Conservation (phyloP, 495 filamentous ascomycete genomes). For the Hypoxylon cercidicola region DNA sequence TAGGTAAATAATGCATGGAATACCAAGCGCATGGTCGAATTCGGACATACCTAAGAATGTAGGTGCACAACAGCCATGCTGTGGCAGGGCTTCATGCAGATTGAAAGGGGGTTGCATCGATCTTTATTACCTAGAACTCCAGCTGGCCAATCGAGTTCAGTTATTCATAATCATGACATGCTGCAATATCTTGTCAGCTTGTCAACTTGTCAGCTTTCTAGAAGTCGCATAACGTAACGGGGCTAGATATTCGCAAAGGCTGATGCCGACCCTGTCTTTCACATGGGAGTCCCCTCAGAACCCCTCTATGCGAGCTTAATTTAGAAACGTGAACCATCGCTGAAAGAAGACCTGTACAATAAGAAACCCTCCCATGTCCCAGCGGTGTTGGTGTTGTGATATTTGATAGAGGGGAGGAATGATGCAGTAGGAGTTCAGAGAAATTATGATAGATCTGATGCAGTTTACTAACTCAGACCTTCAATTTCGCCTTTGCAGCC, state of each 20-base stretch:
- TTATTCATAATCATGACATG: conserved; percentile 1
- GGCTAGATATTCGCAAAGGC: conserved; percentile 2
- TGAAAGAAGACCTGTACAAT: not conserved
- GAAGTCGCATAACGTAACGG: conserved; percentile 18
- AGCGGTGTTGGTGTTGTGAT: conserved; percentile 31
- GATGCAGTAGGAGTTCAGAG: conserved; percentile 18
- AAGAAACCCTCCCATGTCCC: conserved; percentile 2
- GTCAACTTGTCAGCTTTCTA: conserved; percentile 12
- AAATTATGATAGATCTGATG: conserved; percentile 37
- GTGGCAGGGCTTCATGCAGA: conserved; percentile 24
- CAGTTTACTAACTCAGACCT: conserved; percentile 16
- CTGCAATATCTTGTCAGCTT: not conserved
- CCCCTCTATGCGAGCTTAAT: conserved; percentile 25
- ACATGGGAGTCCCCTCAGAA: conserved; percentile 12
- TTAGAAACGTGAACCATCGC: conserved; percentile 19
- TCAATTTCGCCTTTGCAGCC: conserved; percentile 31
- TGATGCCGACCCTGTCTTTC: conserved; percentile 19
- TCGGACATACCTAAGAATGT: conserved; percentile 3
- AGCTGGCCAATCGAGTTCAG: conserved; percentile 4
- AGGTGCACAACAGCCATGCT: conserved; percentile 2
- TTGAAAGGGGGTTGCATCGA: conserved; percentile 28
- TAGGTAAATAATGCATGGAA: conserved; percentile 10
- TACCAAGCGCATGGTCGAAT: conserved; percentile 14
- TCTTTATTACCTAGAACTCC: not conserved
- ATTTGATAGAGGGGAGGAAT: conserved; percentile 17